Evolutionary conservation across 2,329 filamentous ascomycete genomes (phyloP).

Genomic region (Ilyonectria mors-panacis): DNA sequence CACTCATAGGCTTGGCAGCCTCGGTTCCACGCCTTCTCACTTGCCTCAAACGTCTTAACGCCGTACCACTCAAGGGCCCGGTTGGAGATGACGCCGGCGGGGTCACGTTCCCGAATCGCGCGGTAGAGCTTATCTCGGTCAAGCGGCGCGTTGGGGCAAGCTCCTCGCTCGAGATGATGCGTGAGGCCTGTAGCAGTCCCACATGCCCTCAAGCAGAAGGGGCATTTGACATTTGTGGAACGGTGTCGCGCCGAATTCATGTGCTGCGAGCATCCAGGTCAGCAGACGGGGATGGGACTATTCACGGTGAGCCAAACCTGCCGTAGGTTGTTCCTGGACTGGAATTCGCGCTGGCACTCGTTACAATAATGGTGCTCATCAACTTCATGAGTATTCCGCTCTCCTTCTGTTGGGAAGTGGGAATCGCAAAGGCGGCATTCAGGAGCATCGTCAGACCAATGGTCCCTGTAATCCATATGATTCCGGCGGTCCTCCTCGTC

Average conservation of each 20-base stretch:
- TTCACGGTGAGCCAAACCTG: slow-evolving; percentile 15
- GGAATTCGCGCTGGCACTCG: slow-evolving; percentile 53
- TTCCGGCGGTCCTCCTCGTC: slow-evolving; percentile 37
- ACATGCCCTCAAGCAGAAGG: slow-evolving; percentile 65
- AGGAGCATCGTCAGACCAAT: slow-evolving; percentile 42
- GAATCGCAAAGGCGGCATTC: slow-evolving; percentile 49
- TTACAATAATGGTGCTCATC: slow-evolving; percentile 52
- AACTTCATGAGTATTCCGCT: slow-evolving; percentile 47
- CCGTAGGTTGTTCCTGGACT: slow-evolving; percentile 40
- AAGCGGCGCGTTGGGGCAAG: slow-evolving; percentile 63
- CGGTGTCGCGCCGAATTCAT: slow-evolving; percentile 66
- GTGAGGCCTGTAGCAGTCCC: slow-evolving; percentile 67
- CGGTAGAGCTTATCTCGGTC: slow-evolving; percentile 65
- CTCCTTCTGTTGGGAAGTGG: not conserved
- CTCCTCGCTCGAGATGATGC: slow-evolving; percentile 70
- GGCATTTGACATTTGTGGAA: slow-evolving; percentile 58
- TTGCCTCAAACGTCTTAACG: slow-evolving; percentile 56
- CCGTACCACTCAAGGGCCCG: slow-evolving; percentile 64
- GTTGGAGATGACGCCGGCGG: slow-evolving; percentile 64
- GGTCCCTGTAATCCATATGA: slow-evolving; percentile 51
- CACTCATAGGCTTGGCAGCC: slow-evolving; percentile 47
- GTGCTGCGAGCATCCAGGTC: slow-evolving; percentile 60
- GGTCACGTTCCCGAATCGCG: slow-evolving; percentile 62
- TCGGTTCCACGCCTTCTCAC: slow-evolving; percentile 58
- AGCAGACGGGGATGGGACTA: not conserved